These are phyloP conservation scores for Lodderomyces pseudojiufengensis DNA, from an alignment of 1,139 yeast species.

Conservation along the genomic window DNA sequence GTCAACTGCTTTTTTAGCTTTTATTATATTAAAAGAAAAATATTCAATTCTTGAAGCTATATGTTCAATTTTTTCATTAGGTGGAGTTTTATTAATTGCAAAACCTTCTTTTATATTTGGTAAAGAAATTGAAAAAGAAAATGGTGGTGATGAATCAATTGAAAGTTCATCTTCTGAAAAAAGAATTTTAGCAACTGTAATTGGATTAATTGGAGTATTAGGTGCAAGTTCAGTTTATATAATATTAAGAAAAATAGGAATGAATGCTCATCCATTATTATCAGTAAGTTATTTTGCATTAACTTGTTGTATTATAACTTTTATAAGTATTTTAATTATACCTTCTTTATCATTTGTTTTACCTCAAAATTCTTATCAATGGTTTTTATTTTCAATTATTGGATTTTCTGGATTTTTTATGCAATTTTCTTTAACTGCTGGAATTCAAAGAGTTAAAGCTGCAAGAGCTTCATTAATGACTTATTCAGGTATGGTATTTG, in stretches of 20 bases:
- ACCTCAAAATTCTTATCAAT: conserved; percentile 59
- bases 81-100: conserved; percentile 78
- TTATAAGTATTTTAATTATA: conserved; percentile 48
- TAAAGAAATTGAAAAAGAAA: conserved; percentile 26
- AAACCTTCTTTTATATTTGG: conserved; percentile 77
- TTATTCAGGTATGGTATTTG: conserved; percentile 75
- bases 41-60: conserved; percentile 63
- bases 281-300: conserved; percentile 77
- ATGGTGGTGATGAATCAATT: conserved; percentile 27
- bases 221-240: conserved; percentile 75
- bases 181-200: conserved; percentile 54
- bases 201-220: conserved; percentile 65
- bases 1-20: conserved; percentile 73
- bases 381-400: conserved; percentile 57
- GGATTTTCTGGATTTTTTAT: conserved; percentile 79
- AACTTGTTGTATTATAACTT: conserved; percentile 53
- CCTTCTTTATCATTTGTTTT: conserved; percentile 60
- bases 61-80: conserved; percentile 65
- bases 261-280: conserved; percentile 71
- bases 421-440: conserved; percentile 78
- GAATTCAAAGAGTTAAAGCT: conserved; percentile 79
- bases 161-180: conserved; percentile 41
- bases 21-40: conserved; percentile 61
- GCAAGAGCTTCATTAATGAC: conserved; percentile 72
- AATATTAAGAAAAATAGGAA: conserved; percentile 70